Base-by-base conservation (phyloP, 768 basidiomycete species). In the Xanthoconium purpureum region DNA sequence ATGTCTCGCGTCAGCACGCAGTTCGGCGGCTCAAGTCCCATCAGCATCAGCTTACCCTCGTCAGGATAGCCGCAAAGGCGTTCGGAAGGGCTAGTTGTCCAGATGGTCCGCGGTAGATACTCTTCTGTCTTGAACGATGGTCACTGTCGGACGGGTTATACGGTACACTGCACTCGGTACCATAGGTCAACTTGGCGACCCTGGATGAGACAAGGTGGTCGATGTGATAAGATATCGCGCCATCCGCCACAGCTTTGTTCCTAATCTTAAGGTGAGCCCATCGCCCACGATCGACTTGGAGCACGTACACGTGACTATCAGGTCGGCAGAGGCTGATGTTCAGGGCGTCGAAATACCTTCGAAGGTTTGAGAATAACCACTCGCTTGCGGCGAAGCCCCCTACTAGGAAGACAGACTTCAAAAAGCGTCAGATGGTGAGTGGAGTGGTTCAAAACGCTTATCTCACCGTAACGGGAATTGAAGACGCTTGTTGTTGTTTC, bases 161-260 rank as follows among this genome's bases (percentile, higher is more conserved):
- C 1, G 66, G 63, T 4, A 73, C 58, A 39, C 64, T 62, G 58
- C 77, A 75, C 30, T 75, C 70, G 2, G 74, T 74, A 6, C 83
- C 83, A 51, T 81, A 83, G 0, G 79, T 79, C 52, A 75, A 59
- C 57, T 74, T 78, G 5, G 81, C 71, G 6, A 83, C 74, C 32
- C 83, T 76, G 6, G 73, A 73, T 7, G 75, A 72, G 6, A 84
- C 81, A 14, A 77, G 75, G 57, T 78, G 77, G 55, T 84, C 78
- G 17, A 84, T 50, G 28, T 68, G 74, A 51, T 65, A 77, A 4
- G 71, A 75, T 29, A 75, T 63, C 6, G 75, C 79, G 3, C 83
- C 82, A 46, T 83, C 79, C 1, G 83, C 79, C 10, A 84, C 82
- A 1, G 80, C 82, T 65, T 75, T 81, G 59, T 73, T 74, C 30